Percentiles rank a stretch among this genome's conserved stretches.
Evolutionary conservation across 1,284 basidiomycete species (phyloP).

Genomic region (Ustilago loliicola): DNA sequence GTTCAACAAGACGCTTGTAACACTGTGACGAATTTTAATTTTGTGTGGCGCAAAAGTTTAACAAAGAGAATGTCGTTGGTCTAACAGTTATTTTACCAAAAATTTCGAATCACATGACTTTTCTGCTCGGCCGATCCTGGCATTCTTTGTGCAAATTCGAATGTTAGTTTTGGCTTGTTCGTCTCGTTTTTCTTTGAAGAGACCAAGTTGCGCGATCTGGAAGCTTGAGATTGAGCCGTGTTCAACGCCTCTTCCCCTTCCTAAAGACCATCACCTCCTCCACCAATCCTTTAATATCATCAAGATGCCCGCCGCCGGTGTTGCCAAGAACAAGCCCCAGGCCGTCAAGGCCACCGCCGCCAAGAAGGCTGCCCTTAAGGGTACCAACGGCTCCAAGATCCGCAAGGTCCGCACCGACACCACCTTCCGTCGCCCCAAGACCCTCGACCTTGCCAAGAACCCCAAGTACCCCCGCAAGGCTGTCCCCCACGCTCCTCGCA

Average conservation of each 20-base stretch:
- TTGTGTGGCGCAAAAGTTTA: not conserved
- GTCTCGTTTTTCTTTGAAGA: not conserved
- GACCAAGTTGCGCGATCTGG: not conserved
- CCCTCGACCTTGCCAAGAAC: conserved; percentile 83
- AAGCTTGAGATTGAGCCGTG: not conserved
- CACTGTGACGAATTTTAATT: not conserved
- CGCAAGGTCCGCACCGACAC: conserved; percentile 89
- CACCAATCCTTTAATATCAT: conserved; percentile 14
- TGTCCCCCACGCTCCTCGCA: conserved; percentile 91
- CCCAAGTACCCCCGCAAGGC: conserved; percentile 96
- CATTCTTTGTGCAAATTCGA: not conserved
- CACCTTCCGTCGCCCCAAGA: conserved; percentile 97
- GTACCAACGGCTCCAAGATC: conserved; percentile 80
- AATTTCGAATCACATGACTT: not conserved
- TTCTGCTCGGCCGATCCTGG: not conserved
- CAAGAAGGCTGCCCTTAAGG: conserved; percentile 96
- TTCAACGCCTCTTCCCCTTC: conserved; percentile 3
- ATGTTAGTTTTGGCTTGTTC: not conserved
- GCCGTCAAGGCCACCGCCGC: conserved; percentile 85
- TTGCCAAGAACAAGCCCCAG: conserved; percentile 49
- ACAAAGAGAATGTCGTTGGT: not conserved
- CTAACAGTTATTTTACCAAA: not conserved
- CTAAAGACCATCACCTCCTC: conserved; percentile 19
- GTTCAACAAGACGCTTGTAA: not conserved
- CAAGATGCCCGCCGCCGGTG: conserved; percentile 34